phyloP scores from a whole-genome alignment of 805 yeast genomes.

The Lachancea cidri region DNA sequence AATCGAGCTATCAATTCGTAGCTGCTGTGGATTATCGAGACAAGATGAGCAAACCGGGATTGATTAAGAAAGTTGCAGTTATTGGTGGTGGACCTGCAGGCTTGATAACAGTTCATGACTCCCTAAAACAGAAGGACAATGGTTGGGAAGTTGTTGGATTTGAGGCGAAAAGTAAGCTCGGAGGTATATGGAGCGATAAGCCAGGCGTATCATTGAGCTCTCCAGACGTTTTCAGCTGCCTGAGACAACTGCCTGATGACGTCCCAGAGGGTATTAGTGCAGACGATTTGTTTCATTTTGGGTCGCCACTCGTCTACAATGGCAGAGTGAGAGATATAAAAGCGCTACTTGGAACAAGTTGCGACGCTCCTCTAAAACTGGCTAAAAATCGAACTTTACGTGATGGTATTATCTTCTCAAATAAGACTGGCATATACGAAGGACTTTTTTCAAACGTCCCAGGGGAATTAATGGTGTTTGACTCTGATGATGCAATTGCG shows the following conservation, averaged over 20 bases:
- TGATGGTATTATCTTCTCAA: constrained; percentile 13
- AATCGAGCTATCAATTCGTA: too few relatives aligned
- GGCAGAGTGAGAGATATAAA: constrained; percentile 9
- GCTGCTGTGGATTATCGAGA: too few relatives aligned
- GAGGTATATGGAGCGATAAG: constrained; percentile 41
- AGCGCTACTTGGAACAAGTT: constrained; percentile 13
- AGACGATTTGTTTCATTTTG: constrained; percentile 12
- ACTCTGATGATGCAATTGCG: constrained; percentile 3
- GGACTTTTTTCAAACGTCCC: constrained; percentile 17
- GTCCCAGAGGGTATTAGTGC: constrained; percentile 8
- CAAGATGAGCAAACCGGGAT: not conserved
- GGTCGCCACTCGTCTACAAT: constrained; percentile 14
- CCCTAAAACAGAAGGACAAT: constrained; percentile 19
- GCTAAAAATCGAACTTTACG: constrained; percentile 6
- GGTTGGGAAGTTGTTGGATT: constrained; percentile 35
- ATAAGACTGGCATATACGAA: constrained; percentile 17
- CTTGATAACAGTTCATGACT: constrained; percentile 12
- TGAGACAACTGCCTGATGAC: constrained; percentile 5
- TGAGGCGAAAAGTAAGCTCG: constrained; percentile 39
- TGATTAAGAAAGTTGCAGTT: constrained; percentile 19
- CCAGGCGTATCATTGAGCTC: constrained; percentile 13
- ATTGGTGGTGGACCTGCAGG: constrained; percentile 24
- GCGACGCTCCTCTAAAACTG: constrained; percentile 12
- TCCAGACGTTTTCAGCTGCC: constrained; percentile 11
- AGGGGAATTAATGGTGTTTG: constrained; percentile 15